Conservation (phyloP, 2,329 filamentous ascomycete genomes). For the Periconia sp. region DNA sequence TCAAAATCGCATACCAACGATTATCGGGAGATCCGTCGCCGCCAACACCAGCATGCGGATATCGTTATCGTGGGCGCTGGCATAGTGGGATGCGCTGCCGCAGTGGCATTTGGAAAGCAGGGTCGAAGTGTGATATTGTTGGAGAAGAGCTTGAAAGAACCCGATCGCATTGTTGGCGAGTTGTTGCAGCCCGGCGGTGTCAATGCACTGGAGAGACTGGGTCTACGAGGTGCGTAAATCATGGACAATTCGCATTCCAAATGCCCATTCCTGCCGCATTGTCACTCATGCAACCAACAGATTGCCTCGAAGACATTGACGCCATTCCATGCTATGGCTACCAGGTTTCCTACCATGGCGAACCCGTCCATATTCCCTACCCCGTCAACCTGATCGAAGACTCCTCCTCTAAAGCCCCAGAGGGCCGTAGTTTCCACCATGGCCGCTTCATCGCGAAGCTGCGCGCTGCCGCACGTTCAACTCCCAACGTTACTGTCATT, state of each 20-base stretch:
- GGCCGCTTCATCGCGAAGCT: conserved; percentile 87
- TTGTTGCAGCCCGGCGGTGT: conserved; percentile 91
- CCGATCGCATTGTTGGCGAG: conserved; percentile 94
- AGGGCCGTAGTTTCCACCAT: conserved; percentile 88
- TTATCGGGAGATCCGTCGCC: conserved; percentile 49
- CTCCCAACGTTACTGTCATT: conserved; percentile 84
- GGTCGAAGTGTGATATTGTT: conserved; percentile 88
- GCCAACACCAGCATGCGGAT: conserved; percentile 67
- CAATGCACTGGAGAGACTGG: conserved; percentile 75
- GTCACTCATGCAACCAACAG: conserved; percentile 25
- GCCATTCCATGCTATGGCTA: conserved; percentile 82
- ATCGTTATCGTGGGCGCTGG: conserved; percentile 92
- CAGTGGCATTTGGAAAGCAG: conserved; percentile 82
- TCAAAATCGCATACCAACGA: conserved; percentile 19
- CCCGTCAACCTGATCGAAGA: conserved; percentile 58
- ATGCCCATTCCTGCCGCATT: not conserved
- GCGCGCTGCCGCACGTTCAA: conserved; percentile 70
- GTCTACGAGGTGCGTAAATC: conserved; percentile 55
- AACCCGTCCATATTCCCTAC: conserved; percentile 76
- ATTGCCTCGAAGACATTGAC: conserved; percentile 88
- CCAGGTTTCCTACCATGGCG: conserved; percentile 78
- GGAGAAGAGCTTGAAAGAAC: conserved; percentile 86
- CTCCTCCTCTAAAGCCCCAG: conserved; percentile 48
- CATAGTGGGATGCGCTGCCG: conserved; percentile 83
- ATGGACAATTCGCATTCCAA: too few relatives aligned